Conservation (phyloP, 768 basidiomycete genomes). For the Russula vinacea region DNA sequence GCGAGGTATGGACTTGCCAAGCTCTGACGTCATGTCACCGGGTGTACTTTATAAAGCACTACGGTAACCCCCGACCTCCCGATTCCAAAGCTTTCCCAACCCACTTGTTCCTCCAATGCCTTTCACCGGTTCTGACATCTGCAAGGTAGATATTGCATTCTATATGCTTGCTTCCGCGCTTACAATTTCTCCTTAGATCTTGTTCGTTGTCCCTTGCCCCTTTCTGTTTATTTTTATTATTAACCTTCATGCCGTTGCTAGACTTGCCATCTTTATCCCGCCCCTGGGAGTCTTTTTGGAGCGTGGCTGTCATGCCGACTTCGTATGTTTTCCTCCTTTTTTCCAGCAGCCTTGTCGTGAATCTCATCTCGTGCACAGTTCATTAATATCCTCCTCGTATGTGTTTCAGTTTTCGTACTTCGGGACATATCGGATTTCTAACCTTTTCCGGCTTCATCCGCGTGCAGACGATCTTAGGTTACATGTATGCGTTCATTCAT, state of each 20-base stretch:
- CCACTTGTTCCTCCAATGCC: slow-evolving; percentile 42
- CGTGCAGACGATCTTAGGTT: slow-evolving; percentile 62
- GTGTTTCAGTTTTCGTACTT: slow-evolving; percentile 24
- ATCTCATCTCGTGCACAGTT: slow-evolving; percentile 30
- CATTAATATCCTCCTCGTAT: slow-evolving; percentile 71
- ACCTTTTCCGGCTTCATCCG: neutral
- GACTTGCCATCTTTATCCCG: slow-evolving; percentile 68
- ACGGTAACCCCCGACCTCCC: neutral
- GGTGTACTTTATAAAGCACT: neutral
- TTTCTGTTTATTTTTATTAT: neutral
- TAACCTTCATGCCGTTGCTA: slow-evolving; percentile 32
- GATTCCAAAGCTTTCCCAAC: neutral
- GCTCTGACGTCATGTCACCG: slow-evolving; percentile 15
- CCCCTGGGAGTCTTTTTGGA: slow-evolving; percentile 88
- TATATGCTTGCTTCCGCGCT: neutral
- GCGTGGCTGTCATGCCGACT: slow-evolving; percentile 74
- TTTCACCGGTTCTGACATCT: slow-evolving; percentile 69
- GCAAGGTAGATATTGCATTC: slow-evolving; percentile 50
- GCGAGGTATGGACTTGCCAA: neutral
- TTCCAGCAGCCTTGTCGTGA: neutral
- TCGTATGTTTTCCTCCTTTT: slow-evolving; percentile 46
- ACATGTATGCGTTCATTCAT: slow-evolving; percentile 52
- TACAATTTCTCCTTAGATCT: slow-evolving; percentile 39
- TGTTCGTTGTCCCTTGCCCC: slow-evolving; percentile 36
- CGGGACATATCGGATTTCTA: slow-evolving; percentile 1